Evolutionary conservation across 306 rosid genomes (phyloP).

Genomic region (Castanea crenata): DNA sequence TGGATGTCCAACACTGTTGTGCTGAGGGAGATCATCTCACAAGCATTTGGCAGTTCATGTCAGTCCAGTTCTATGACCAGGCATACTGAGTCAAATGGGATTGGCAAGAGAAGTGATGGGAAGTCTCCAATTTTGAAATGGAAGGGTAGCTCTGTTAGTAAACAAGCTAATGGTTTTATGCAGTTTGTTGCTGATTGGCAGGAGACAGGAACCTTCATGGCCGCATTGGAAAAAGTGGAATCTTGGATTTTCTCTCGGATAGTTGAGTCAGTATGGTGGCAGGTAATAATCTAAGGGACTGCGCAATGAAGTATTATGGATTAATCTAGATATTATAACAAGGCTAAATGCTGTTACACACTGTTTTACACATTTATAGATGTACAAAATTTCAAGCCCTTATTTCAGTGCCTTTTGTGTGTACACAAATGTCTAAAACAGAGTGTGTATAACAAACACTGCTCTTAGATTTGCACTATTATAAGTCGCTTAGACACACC

Average conservation of each 20-base stretch:
- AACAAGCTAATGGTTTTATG: slow-evolving; percentile 49
- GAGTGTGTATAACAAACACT: no score
- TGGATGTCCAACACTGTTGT: slow-evolving; percentile 88
- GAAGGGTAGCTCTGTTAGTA: slow-evolving; percentile 49
- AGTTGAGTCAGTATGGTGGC: slow-evolving; percentile 99
- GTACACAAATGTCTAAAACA: no score
- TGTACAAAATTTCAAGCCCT: no score
- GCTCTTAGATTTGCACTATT: background rate
- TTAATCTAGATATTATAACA: slow-evolving; percentile 5
- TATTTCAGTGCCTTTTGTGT: no score
- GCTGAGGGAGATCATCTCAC: slow-evolving; percentile 76
- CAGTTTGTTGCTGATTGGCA: slow-evolving; percentile 76
- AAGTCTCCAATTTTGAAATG: slow-evolving; percentile 46
- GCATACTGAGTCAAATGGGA: slow-evolving; percentile 51
- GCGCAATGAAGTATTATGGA: background rate
- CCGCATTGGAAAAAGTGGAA: slow-evolving; percentile 79
- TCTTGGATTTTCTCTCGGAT: slow-evolving; percentile 95
- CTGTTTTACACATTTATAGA: no score
- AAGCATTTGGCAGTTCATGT: slow-evolving; percentile 65
- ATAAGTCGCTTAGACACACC: background rate
- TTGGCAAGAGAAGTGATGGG: slow-evolving; percentile 45
- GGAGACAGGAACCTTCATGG: slow-evolving; percentile 81
- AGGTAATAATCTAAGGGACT: slow-evolving; percentile 48
- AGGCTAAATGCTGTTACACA: background rate
- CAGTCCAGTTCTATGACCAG: slow-evolving; percentile 42